Percentiles rank a stretch among this genome's conserved stretches.
Evolutionary conservation across 192 early-diverging fungal species (phyloP).

Genomic region (Coemansia sp.): DNA sequence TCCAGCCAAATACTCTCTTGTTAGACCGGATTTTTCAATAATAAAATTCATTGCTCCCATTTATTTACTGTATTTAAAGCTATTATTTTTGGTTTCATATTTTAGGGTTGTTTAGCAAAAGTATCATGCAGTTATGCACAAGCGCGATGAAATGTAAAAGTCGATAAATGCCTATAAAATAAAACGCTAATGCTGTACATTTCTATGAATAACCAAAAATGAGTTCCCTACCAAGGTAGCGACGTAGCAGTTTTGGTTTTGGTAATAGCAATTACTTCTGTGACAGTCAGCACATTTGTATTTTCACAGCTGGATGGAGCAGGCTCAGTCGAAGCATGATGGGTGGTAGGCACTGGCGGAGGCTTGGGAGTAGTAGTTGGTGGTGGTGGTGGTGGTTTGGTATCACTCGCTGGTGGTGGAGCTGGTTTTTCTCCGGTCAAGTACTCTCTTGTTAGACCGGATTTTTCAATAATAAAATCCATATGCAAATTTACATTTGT

Average conservation of each 20-base stretch:
- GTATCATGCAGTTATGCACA: too few species aligned
- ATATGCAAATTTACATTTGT: conserved; percentile 8
- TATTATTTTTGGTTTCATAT: too few species aligned
- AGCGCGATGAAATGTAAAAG: too few species aligned
- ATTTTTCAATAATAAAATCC: conserved; percentile 14
- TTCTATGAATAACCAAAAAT: neutral
- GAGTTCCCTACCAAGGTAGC: neutral
- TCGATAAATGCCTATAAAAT: too few species aligned
- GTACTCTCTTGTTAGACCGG: conserved; percentile 9
- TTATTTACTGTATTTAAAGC: too few species aligned
- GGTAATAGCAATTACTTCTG: neutral
- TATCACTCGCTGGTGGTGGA: neutral
- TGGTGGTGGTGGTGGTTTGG: neutral
- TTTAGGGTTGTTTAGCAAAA: too few species aligned
- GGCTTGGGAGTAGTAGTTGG: neutral
- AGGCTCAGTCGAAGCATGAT: too few species aligned
- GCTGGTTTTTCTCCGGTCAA: neutral
- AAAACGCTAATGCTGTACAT: too few species aligned
- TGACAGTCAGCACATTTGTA: neutral
- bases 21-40: conserved; percentile 3
- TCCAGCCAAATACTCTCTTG: conserved; percentile 7
- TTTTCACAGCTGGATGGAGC: too few species aligned
- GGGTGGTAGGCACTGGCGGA: too few species aligned
- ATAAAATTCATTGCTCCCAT: conserved; percentile 28
- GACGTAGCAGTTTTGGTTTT: neutral